Evolutionary conservation across 139 green algal genomes (phyloP).

Genomic region (Volvox africanus): DNA sequence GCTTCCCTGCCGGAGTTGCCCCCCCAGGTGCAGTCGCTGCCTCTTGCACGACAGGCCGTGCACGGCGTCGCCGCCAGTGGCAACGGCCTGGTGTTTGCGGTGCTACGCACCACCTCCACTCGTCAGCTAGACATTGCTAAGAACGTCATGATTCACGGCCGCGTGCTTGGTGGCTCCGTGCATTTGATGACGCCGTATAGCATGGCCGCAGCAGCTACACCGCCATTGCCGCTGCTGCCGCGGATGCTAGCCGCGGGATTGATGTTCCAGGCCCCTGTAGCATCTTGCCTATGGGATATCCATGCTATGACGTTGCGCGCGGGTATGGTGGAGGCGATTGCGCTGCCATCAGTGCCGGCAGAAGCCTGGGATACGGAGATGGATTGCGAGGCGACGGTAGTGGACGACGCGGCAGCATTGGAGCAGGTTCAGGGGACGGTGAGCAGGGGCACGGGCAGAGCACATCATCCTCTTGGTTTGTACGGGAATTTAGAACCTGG

Average conservation of each 20-base stretch:
- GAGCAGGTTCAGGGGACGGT: constrained; percentile 29
- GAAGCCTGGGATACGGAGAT: constrained; percentile 1
- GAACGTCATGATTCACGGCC: constrained; percentile 24
- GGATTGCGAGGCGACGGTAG: background rate
- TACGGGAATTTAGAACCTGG: too few relatives aligned
- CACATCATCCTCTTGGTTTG: too few relatives aligned
- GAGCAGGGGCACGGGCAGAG: background rate
- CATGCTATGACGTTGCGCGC: constrained; percentile 1
- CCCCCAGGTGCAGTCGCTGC: background rate
- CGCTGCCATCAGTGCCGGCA: background rate
- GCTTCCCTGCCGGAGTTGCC: background rate
- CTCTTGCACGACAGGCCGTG: background rate
- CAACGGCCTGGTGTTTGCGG: constrained; percentile 29
- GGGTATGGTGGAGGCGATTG: constrained; percentile 12
- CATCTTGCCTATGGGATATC: constrained; percentile 31
- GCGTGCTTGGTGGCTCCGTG: background rate
- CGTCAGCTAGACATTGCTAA: background rate
- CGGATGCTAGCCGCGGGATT: background rate
- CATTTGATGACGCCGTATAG: constrained; percentile 31
- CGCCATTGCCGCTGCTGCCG: background rate
- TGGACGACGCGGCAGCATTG: constrained; percentile 32
- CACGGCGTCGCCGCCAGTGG: constrained; percentile 15
- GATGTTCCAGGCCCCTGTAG: constrained; percentile 20
- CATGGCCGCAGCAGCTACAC: background rate
- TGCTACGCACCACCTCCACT: background rate